Conservation (phyloP, 1,284 basidiomycete genomes). For the Cutaneotrichosporon arboriforme region DNA sequence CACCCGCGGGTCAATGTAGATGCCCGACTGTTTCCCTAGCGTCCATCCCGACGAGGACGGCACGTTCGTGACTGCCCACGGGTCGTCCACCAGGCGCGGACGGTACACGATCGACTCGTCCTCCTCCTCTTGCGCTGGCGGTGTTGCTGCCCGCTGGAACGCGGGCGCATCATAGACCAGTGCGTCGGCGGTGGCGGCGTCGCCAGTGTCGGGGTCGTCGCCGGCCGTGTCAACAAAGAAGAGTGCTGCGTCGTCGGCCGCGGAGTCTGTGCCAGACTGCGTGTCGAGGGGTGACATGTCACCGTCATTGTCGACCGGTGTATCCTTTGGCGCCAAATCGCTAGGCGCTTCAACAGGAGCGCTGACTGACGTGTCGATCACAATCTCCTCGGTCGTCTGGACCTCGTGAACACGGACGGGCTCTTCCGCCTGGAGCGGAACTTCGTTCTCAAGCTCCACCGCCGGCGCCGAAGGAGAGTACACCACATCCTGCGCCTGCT, state of each 20-base stretch:
- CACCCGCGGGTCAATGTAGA: slow-evolving; percentile 25
- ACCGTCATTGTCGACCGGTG: no score
- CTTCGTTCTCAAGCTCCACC: no score
- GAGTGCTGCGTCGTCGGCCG: slow-evolving; percentile 10
- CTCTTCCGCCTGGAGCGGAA: no score
- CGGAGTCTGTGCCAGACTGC: no score
- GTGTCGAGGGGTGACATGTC: no score
- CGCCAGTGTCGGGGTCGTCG: slow-evolving; percentile 10
- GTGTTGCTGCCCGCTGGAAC: neutral
- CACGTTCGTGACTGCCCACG: slow-evolving; percentile 5
- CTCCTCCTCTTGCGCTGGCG: slow-evolving; percentile 14
- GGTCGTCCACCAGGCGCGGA: slow-evolving; percentile 28
- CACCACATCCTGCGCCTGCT: neutral
- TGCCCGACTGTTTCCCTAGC: slow-evolving; percentile 13
- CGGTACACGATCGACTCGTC: slow-evolving; percentile 44
- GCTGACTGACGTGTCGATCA: no score
- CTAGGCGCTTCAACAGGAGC: no score
- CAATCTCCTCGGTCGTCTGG: neutral
- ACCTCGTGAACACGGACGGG: no score
- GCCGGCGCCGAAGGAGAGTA: neutral
- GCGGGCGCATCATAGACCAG: slow-evolving; percentile 25
- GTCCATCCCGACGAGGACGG: neutral
- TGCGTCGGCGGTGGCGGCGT: neutral
- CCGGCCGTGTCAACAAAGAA: slow-evolving; percentile 34
- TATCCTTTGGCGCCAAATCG: no score